Evolutionary conservation across 208 protist species (phyloP).

Genomic region (Blechomonas ayalai): DNA sequence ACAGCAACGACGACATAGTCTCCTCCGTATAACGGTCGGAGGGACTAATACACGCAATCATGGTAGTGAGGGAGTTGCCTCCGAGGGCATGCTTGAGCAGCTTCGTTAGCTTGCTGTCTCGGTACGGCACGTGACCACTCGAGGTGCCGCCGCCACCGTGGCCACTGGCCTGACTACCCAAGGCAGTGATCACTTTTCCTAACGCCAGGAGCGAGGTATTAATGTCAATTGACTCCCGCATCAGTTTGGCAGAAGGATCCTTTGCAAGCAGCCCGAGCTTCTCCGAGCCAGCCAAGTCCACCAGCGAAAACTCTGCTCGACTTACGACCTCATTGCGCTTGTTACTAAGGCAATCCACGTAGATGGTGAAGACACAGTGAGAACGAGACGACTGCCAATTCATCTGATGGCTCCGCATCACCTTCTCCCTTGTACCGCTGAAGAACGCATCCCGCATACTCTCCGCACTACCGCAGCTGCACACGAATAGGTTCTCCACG

Average conservation of each 20-base stretch:
- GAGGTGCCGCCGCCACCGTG: not conserved
- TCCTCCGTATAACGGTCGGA: conserved; percentile 83
- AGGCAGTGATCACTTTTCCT: conserved; percentile 87
- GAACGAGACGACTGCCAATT: conserved; percentile 89
- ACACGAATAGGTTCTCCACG: conserved; percentile 86
- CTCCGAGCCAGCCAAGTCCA: conserved; percentile 91
- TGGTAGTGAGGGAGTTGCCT: conserved; percentile 72
- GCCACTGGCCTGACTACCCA: no score
- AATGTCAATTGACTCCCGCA: conserved; percentile 89
- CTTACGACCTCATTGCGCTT: conserved; percentile 25
- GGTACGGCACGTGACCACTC: conserved; percentile 79
- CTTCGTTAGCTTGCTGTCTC: conserved; percentile 87
- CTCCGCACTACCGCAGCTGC: conserved; percentile 46
- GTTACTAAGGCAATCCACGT: conserved; percentile 51
- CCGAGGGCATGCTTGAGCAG: conserved; percentile 81
- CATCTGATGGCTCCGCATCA: conserved; percentile 75
- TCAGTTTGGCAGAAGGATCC: conserved; percentile 37
- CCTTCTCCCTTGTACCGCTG: conserved; percentile 61
- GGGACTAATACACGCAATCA: conserved; percentile 86
- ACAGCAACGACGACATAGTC: conserved; percentile 85
- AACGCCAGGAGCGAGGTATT: conserved; percentile 88
- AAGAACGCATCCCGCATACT: conserved; percentile 77
- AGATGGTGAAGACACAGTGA: conserved; percentile 88
- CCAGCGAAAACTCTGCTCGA: conserved; percentile 72
- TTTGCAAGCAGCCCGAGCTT: conserved; percentile 50